A percentile compares a stretch with the other conserved stretches of the same genome.
Conservation (phyloP, 331 rosid genomes). For the Quercus phellos region DNA sequence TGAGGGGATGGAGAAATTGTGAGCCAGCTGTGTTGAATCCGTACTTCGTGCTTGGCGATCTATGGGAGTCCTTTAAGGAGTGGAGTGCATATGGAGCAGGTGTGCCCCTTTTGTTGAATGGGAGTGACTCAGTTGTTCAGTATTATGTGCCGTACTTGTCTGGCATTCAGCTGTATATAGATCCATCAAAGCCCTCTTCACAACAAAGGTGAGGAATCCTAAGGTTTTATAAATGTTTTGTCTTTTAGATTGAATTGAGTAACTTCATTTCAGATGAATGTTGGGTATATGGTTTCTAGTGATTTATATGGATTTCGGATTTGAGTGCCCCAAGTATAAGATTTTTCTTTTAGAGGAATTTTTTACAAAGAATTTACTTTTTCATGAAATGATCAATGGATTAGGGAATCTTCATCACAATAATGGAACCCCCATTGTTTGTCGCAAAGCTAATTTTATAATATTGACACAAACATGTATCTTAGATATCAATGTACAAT, state of each 20-base stretch:
- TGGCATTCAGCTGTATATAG: slow-evolving; percentile 73
- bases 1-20: slow-evolving; percentile 49
- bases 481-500: not conserved
- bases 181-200: slow-evolving; percentile 55
- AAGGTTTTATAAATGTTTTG: not conserved
- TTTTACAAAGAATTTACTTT: not conserved
- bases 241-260: not conserved
- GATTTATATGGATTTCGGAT: not conserved
- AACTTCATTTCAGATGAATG: not conserved
- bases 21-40: slow-evolving; percentile 49
- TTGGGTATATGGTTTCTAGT: not conserved
- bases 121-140: slow-evolving; percentile 78
- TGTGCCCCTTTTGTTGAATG: slow-evolving; percentile 71
- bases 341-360: not conserved
- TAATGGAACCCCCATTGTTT: no score
- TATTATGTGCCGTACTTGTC: slow-evolving; percentile 83
- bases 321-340: not conserved
- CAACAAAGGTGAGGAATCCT: slow-evolving; percentile 47
- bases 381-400: not conserved
- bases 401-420: no score
- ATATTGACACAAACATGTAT: no score
- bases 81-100: slow-evolving; percentile 93
- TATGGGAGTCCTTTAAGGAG: slow-evolving; percentile 83
- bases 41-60: slow-evolving; percentile 72
- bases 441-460: not conserved